Evolutionary conservation across 75 land plant genomes (phyloP), one percentile per base, ranked within the genome.

Genomic region (Ceratopteris richardii): DNA sequence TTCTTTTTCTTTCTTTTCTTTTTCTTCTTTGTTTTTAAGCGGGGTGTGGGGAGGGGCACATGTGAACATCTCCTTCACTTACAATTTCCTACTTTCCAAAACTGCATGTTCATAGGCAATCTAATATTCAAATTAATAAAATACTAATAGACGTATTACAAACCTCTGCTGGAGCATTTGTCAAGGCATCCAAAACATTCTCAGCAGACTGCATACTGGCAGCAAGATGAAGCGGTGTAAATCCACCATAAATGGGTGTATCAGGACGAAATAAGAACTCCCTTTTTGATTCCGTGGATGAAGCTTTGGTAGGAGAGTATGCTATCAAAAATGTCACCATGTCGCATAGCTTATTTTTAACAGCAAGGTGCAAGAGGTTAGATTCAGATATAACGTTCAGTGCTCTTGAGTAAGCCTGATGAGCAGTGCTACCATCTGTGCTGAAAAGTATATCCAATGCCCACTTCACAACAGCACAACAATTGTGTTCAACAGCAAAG

Each of bases 141-240:
- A 33, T 3, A 3, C 37, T 33, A 33, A 33, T 33, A 33, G 9
- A 33, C 7, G 9, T 33, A 1, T 23, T 12, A 52, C 54, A 3
- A 3, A 92, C 97, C 97, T 57, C 51, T 46, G 63, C 71, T 43
- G 97, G 88, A 63, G 89, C 93, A 76, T 81, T 76, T 24, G 78
- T 82, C 51, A 93, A 75, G 0, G 90, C 89, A 80, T 85, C 88
- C 25, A 93, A 31, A 0, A 93, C 75, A 37, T 59, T 63, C 63
- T 82, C 87, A 54, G 65, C 81, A 63, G 33, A 71, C 51, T 64
- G 59, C 62, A 56, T 77, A 64, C 86, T 60, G 17, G 98, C 98
- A 40, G 94, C 98, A 56, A 93, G 65, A 42, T 93, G 98, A 54
- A 93, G 81, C 19, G 98, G 94, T 40, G 98, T 93, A 42, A 88